These are phyloP conservation scores for Thelonectria blattea DNA, from an alignment of 2,329 filamentous ascomycete species.

Conservation along the genomic window DNA sequence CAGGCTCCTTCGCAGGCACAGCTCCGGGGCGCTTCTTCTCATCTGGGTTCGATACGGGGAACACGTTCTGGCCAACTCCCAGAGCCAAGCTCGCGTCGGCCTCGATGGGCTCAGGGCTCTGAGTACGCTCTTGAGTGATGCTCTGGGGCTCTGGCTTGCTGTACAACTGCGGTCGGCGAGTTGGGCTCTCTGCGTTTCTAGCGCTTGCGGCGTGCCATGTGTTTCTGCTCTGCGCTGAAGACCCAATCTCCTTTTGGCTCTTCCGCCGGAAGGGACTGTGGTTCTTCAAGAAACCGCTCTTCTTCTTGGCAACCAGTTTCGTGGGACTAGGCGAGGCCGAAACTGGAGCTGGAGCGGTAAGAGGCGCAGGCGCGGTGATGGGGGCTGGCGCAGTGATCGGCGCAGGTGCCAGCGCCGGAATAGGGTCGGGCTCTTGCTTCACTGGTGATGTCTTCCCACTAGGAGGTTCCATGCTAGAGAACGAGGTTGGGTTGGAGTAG, in stretches of 20 bases:
- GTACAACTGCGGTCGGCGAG: conserved; percentile 48
- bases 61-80: conserved; percentile 95
- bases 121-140: conserved; percentile 50
- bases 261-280: conserved; percentile 92
- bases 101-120: conserved; percentile 85
- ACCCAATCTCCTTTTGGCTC: conserved; percentile 75
- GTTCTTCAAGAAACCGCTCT: conserved; percentile 90
- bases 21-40: conserved; percentile 49
- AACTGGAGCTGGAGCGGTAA: neutral
- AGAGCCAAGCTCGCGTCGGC: conserved; percentile 91
- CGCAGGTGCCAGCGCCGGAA: conserved; percentile 13
- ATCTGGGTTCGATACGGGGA: conserved; percentile 85
- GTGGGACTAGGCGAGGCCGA: conserved; percentile 55
- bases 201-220: conserved; percentile 60
- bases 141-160: conserved; percentile 46
- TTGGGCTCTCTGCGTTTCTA: conserved; percentile 38
- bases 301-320: conserved; percentile 71
- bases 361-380: neutral
- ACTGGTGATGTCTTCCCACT: conserved; percentile 76
- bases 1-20: conserved; percentile 49
- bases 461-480: conserved; percentile 82
- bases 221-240: conserved; percentile 55
- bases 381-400: conserved; percentile 2
- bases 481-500: conserved; percentile 85
- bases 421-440: conserved; percentile 60